Base-by-base conservation (phyloP, 371 early-diverging fungal species). In the Smittium mucronatum region DNA sequence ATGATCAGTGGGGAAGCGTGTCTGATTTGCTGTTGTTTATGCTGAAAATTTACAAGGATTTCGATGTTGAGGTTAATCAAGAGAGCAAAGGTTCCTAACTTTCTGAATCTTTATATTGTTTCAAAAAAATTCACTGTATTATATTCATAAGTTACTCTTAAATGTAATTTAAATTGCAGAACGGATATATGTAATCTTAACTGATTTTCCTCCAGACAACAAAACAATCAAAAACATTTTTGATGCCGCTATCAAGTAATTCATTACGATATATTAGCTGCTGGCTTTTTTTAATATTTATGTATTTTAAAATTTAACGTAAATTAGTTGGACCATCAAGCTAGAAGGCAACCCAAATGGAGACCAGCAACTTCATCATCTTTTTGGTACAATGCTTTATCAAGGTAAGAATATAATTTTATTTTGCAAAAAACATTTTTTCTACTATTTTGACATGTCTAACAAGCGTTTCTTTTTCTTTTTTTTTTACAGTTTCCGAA, bases 351-450 rank as follows among this genome's bases (percentile, higher is more conserved):
- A 76, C 73, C 80, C 82, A 34, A 83, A 84, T 15, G 95, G 93
- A 17, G 94, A 95, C 73, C 84, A 87, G 32, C 86, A 84, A 70
- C 80, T 95, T 57, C 93, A 94, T 70, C 92, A 95, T 71, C 88
- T 86, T 67, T 78, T 92, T 34, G 95, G 91, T 2, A 81, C 88
- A 35, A 78, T 89, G 66, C 84, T 82, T 74, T 85, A 82, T 73
- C 63, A 61, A 61, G 63, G 63, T 61, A 61, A 5, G 5, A 11
- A 15, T 30, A 5, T 33, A 28, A 15, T 28, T 16, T 61, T 28
- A 33, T 61, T 11, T 61, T 61, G n/a, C 31, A 5, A 33, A 47
- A 11, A 47, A 21, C 47, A 47, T 47, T 47, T 11, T 47, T 11
- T 47, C 47, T 47, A 11, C 21, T 47, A 47, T 11, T 5, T 47